Base-by-base conservation (phyloP, 257 asterid species). In the Scutellaria baicalensis region DNA sequence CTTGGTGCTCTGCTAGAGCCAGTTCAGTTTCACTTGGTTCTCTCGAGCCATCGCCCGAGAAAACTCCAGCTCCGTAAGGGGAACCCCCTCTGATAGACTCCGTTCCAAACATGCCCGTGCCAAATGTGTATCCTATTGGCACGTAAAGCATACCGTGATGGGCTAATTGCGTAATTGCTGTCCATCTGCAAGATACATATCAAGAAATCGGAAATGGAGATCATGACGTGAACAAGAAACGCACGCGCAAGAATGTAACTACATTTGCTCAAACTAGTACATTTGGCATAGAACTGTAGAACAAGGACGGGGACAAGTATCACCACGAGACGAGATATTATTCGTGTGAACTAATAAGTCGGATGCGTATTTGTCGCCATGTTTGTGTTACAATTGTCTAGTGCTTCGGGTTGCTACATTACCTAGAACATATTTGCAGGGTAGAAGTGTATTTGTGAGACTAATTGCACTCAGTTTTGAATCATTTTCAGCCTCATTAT, bases 61-160 rank as follows among this genome's bases (percentile, higher is more conserved):
- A 68, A 48, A 79, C 85, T 54, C 93, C 93, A 0, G 90, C 90
- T 1, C 93, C 90, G 14, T 87, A 87, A 7, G 93, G 87, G 0
- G 90, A 81, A 16, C 93, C 88, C 4, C 85, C 90, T 65, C 86
- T 60, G 0, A 86, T 68, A 0, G 69, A 13, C 23, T 82, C 84
- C 55, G 51, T 79, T 6, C 17, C 79, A 35, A 79, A 84, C 90
- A 86, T 86, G 20, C 80, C 88, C 1, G 84, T 84, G 3, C 90
- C 93, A 42, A 82, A 84, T 2, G 93, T 80, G 79, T 86, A 84
- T 35, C 93, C 90, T 4, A 86, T 78, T 12, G 93, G 93, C 39
- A 86, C 84, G 48, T 79, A 84, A 16, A 86, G 18, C 90, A 86
- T 86, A 1, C 90, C 88, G 3, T 86, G 93, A 71, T 86, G 90